These are phyloP conservation scores for Mycena rosella DNA, from an alignment of 768 basidiomycete genomes.

Conservation along the genomic window DNA sequence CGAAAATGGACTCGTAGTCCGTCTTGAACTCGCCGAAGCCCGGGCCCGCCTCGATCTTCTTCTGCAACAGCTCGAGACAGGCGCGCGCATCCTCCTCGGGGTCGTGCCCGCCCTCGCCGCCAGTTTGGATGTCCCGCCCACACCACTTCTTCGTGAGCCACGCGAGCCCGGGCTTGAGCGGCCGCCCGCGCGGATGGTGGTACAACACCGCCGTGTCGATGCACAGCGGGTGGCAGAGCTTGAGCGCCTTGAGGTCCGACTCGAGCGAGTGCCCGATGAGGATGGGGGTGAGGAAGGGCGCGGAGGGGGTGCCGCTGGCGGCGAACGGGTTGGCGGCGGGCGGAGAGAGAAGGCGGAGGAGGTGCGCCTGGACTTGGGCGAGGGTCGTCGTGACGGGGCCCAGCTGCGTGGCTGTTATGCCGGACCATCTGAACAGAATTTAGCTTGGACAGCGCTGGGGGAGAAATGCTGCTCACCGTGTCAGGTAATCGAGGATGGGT, in stretches of 20 bases:
- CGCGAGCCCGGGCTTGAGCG: conserved; percentile 95
- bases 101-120: conserved; percentile 90
- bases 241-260: conserved; percentile 91
- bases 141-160: conserved; percentile 98
- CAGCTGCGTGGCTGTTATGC: conserved; percentile 86
- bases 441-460: neutral
- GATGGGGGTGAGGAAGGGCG: conserved; percentile 71
- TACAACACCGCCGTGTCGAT: conserved; percentile 93
- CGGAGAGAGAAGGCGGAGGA: conserved; percentile 74
- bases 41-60: conserved; percentile 82
- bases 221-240: conserved; percentile 86
- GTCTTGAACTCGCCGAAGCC: conserved; percentile 90
- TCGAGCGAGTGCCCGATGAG: conserved; percentile 97
- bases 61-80: conserved; percentile 84
- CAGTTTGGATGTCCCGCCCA: conserved; percentile 87
- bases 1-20: conserved; percentile 91
- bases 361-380: conserved; percentile 78
- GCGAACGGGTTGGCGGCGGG: conserved; percentile 60
- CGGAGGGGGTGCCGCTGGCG: conserved; percentile 39
- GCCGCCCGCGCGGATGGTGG: conserved; percentile 94
- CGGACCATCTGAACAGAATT: conserved; percentile 78
- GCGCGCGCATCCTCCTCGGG: conserved; percentile 95
- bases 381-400: conserved; percentile 81
- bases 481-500: conserved; percentile 92
- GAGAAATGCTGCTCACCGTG: conserved; percentile 64